These are phyloP conservation scores for Dionaea muscipula DNA, from an alignment of 179 eudicot genomes.

Conservation along the genomic window DNA sequence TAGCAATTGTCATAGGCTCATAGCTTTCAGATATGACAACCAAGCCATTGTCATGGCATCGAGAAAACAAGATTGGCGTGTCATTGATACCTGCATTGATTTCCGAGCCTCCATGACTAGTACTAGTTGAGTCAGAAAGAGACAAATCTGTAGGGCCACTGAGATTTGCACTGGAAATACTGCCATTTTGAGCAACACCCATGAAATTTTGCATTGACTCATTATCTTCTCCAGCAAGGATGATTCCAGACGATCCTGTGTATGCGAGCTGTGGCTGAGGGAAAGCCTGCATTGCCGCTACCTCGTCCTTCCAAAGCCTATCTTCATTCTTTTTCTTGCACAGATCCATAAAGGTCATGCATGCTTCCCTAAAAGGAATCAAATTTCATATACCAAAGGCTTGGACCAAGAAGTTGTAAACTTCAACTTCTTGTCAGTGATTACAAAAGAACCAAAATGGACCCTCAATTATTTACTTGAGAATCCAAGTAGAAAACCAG, in stretches of 20 bases:
- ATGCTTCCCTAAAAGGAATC: slow-evolving; percentile 51
- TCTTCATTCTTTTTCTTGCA: slow-evolving; percentile 68
- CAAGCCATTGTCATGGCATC: too few relatives aligned
- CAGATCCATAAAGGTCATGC: slow-evolving; percentile 54
- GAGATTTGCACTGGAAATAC: slow-evolving; percentile 20
- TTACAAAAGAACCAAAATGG: background rate
- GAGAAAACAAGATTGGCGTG: too few relatives aligned
- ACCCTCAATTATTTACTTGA: background rate
- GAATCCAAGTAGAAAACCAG: too few relatives aligned
- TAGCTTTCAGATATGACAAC: too few relatives aligned
- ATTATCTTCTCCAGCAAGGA: slow-evolving; percentile 46
- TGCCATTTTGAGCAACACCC: slow-evolving; percentile 6
- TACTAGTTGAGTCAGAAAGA: slow-evolving; percentile 36
- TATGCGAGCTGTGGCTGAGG: slow-evolving; percentile 44
- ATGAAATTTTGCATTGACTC: slow-evolving; percentile 23
- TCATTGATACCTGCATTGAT: slow-evolving; percentile 30
- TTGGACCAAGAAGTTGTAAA: too few relatives aligned
- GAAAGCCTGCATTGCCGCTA: slow-evolving; percentile 74
- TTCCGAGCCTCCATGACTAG: slow-evolving; percentile 43
- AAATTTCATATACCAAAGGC: background rate
- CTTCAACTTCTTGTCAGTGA: too few relatives aligned
- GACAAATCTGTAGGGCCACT: slow-evolving; percentile 33
- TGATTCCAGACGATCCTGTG: slow-evolving; percentile 46
- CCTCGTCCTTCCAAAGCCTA: slow-evolving; percentile 68
- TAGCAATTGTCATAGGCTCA: too few relatives aligned